These are phyloP conservation scores for Yarrowia sp. DNA, from an alignment of 805 yeast genomes.

Conservation along the genomic window DNA sequence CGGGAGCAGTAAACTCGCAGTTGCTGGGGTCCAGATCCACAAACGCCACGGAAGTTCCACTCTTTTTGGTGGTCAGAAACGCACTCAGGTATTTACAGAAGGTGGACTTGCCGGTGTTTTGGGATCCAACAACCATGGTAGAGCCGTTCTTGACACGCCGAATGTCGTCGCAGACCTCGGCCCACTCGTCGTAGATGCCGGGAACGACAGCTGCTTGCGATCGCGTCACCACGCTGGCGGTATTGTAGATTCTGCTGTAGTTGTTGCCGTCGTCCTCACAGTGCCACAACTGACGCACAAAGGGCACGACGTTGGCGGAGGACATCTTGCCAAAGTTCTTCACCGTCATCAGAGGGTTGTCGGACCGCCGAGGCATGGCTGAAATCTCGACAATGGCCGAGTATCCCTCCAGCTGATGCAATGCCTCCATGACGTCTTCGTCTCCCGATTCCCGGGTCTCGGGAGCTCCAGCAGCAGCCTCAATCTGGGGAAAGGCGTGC, in stretches of 20 bases:
- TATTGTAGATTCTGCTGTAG: slow-evolving; percentile 11
- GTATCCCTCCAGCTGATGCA: neutral
- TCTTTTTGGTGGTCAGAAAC: neutral
- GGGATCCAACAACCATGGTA: slow-evolving; percentile 15
- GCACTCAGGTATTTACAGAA: slow-evolving; percentile 5
- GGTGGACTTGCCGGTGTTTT: slow-evolving; percentile 18
- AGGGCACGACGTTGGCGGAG: slow-evolving; percentile 7
- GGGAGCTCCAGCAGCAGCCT: slow-evolving; percentile 22
- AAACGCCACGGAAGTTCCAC: neutral
- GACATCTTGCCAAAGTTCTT: slow-evolving; percentile 4
- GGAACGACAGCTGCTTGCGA: slow-evolving; percentile 5
- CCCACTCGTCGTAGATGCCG: neutral
- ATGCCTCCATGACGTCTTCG: neutral
- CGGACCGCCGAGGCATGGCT: neutral
- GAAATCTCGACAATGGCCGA: slow-evolving; percentile 16
- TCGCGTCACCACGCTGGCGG: neutral
- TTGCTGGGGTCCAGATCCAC: slow-evolving; percentile 19
- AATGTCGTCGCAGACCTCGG: slow-evolving; percentile 14
- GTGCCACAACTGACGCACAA: slow-evolving; percentile 2
- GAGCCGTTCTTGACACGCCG: neutral
- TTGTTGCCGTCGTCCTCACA: neutral
- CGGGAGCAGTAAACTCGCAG: slow-evolving; percentile 20
- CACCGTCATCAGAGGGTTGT: neutral
- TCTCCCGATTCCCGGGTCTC: neutral
- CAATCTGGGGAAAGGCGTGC: slow-evolving; percentile 3